phyloP scores from a whole-genome alignment of 2,329 filamentous ascomycete species.

The Periconia sp. region DNA sequence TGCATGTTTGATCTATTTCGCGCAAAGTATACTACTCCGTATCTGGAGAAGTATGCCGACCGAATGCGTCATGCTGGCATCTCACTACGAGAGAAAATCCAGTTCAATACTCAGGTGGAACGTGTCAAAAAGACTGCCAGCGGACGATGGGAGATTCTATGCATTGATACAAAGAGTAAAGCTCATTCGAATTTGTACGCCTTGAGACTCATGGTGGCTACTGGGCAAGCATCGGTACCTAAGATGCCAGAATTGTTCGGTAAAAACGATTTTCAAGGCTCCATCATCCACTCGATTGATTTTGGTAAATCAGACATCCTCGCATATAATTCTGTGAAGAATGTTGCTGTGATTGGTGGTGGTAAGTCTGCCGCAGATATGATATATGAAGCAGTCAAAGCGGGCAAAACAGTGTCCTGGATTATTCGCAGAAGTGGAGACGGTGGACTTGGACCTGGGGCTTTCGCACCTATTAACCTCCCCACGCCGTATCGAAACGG shows the following conservation, averaged over 20 bases:
- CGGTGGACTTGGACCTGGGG: constrained; percentile 33
- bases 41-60: constrained; percentile 21
- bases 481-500: background rate
- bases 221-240: constrained; percentile 26
- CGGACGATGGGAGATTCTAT: constrained; percentile 9
- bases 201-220: constrained; percentile 28
- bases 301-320: constrained; percentile 39
- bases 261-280: constrained; percentile 30
- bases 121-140: constrained; percentile 14
- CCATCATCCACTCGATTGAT: constrained; percentile 40
- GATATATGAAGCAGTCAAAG: constrained; percentile 43
- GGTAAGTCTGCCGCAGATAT: constrained; percentile 49
- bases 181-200: background rate
- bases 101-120: constrained; percentile 12
- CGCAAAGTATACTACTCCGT: constrained; percentile 21
- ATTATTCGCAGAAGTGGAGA: constrained; percentile 28
- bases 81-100: constrained; percentile 13
- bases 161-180: background rate
- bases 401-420: constrained; percentile 43
- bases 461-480: constrained; percentile 24
- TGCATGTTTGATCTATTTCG: constrained; percentile 14
- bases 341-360: constrained; percentile 42
- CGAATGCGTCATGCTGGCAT: constrained; percentile 1
- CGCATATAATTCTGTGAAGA: constrained; percentile 16
- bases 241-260: constrained; percentile 34